Percentiles rank a stretch among this genome's conserved stretches.
These are phyloP conservation scores for Rhododendron mucronatum DNA, from an alignment of 148 eudicot species.

Conservation along the genomic window DNA sequence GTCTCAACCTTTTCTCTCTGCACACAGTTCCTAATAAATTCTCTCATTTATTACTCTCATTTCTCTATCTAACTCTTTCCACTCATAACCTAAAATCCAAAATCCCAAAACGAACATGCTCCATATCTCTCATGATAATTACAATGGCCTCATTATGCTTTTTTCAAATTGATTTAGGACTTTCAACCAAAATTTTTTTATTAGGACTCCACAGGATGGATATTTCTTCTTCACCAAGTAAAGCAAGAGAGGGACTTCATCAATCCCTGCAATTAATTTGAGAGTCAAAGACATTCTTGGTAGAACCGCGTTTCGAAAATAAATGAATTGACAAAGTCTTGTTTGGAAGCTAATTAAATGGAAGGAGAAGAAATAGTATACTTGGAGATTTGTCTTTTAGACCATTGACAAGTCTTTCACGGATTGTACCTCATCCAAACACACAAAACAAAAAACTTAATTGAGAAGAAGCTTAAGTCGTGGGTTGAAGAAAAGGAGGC, in stretches of 20 bases:
- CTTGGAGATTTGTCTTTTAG: not conserved
- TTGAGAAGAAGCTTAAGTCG: not conserved
- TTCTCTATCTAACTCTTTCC: too few relatives aligned
- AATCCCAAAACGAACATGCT: too few relatives aligned
- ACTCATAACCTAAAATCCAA: too few relatives aligned
- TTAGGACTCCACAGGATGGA: not conserved
- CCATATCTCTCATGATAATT: not conserved
- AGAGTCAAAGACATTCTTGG: not conserved
- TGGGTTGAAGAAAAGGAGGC: not conserved
- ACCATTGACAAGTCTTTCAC: conserved; percentile 1
- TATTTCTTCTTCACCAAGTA: not conserved
- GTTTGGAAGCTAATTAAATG: not conserved
- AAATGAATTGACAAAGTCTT: not conserved
- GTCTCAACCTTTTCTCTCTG: too few relatives aligned
- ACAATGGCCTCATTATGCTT: not conserved
- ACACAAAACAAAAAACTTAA: not conserved
- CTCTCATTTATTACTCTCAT: too few relatives aligned
- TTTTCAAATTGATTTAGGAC: too few relatives aligned
- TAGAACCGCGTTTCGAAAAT: not conserved
- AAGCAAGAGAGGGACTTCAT: not conserved
- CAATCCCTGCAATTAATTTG: not conserved
- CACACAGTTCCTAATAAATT: too few relatives aligned
- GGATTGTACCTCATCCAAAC: not conserved
- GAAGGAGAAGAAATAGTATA: not conserved
- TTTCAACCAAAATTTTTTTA: not conserved